Conservation (phyloP, 2,329 filamentous ascomycete genomes). For the Raffaelea deltoideospora region DNA sequence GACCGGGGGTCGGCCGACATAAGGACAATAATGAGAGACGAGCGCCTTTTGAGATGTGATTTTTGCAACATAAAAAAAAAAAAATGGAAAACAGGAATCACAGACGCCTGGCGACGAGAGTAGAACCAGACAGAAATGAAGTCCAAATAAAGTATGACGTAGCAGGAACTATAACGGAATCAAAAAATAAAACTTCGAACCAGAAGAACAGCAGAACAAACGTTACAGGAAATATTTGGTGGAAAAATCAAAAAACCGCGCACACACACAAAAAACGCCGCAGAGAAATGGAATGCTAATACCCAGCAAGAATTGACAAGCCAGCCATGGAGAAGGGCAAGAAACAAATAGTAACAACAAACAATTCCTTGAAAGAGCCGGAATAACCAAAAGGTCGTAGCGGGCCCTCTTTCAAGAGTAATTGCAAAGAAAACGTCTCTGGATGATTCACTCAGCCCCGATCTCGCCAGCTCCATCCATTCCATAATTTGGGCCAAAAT, state of each 20-base stretch:
- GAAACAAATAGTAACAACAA: neutral
- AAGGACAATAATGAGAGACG: neutral
- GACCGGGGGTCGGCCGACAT: neutral
- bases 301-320: too few species aligned
- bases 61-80: neutral
- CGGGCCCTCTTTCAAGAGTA: neutral
- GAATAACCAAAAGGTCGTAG: neutral
- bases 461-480: slow-evolving; percentile 42
- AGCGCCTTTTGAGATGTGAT: too few species aligned
- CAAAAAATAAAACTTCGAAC: too few species aligned
- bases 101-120: too few species aligned
- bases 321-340: neutral
- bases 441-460: slow-evolving; percentile 7
- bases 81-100: neutral
- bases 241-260: too few species aligned
- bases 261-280: neutral
- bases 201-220: too few species aligned
- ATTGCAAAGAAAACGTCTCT: neutral
- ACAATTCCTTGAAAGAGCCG: too few species aligned
- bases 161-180: too few species aligned
- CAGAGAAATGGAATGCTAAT: neutral
- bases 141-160: neutral
- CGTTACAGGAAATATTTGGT: too few species aligned
- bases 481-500: slow-evolving; percentile 37
- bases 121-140: neutral